Percentiles rank a stretch among this genome's conserved stretches.
Evolutionary conservation across 73 alveolate species (phyloP).

Genomic region (Paramecium bursaria): DNA sequence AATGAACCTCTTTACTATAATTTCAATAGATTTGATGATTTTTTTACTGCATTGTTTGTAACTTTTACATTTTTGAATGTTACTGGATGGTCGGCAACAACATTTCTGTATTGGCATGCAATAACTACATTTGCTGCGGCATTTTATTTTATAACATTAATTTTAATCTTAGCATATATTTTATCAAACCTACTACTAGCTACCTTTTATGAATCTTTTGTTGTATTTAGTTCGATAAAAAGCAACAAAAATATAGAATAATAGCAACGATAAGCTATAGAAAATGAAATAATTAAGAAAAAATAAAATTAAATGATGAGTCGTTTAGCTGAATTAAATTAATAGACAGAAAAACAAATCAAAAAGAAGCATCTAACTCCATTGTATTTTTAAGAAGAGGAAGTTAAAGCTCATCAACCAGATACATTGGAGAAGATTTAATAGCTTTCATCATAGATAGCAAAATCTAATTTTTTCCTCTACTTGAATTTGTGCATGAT

Average conservation of each 20-base stretch:
- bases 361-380: neutral
- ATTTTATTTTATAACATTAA: neutral
- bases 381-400: slow-evolving; percentile 49
- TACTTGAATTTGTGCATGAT: slow-evolving; percentile 17
- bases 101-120: slow-evolving; percentile 55
- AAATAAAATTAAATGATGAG: neutral
- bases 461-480: slow-evolving; percentile 1
- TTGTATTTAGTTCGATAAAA: slow-evolving; percentile 16
- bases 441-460: slow-evolving; percentile 1
- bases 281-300: slow-evolving; percentile 7
- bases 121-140: slow-evolving; percentile 51
- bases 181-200: slow-evolving; percentile 16
- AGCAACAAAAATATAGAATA: neutral
- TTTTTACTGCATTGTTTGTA: slow-evolving; percentile 47
- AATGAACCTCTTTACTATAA: neutral
- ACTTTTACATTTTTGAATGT: slow-evolving; percentile 61
- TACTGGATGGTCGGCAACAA: slow-evolving; percentile 67
- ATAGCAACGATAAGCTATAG: neutral
- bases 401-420: neutral
- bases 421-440: slow-evolving; percentile 8
- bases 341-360: neutral
- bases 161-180: slow-evolving; percentile 22
- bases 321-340: neutral
- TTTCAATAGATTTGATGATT: slow-evolving; percentile 32
- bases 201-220: slow-evolving; percentile 39